Base-by-base conservation (phyloP, 306 rosid genomes). In the Medicago ruthenica region DNA sequence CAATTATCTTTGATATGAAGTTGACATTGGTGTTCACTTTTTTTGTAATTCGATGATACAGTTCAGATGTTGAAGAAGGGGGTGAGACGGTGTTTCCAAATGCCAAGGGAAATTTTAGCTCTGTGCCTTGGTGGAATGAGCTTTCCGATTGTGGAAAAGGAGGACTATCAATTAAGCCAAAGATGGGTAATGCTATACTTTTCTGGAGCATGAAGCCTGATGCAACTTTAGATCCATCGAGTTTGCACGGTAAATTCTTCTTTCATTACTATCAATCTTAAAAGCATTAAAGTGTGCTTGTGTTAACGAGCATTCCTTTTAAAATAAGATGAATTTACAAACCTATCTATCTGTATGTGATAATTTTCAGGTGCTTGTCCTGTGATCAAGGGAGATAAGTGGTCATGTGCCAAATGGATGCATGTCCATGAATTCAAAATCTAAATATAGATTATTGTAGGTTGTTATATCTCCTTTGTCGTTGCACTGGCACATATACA, bases 201-300 rank as follows among this genome's bases (percentile, higher is more conserved):
- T 96, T 96, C 86, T 92, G 99, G 98, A 96, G 98, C 87, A 90
- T 96, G 92, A 96, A 86, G 79, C 99, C 96, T 66, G 96, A 96
- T 83, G 91, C 90, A 37, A 71, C 89, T 59, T 57, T 85, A 44
- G 99, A 96, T 82, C 85, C 89, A 68, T 82, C 93, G 13, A 96
- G 97, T 89, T 82, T 90, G 85, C 99, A 96, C 78, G 97, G 99
- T 92, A 79, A 70, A 98, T 90, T 81, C 83, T 58, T 4, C 53
- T 68, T 20, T 76, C 64, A 1, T 24, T 20, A 9, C 42, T 18
- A 13, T 65, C 31, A 27, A 27, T 27, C 14, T 18, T 44, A 16
- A 69, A 55, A 34, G 64, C 31, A 14, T 31, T 17, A 18, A 27
- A 3, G 20, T 24, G 24, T 80, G 22, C 22, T 45, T 45, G 62